Base-by-base conservation (phyloP, 2,329 filamentous ascomycete species). In the Raffaelea albimanens region DNA sequence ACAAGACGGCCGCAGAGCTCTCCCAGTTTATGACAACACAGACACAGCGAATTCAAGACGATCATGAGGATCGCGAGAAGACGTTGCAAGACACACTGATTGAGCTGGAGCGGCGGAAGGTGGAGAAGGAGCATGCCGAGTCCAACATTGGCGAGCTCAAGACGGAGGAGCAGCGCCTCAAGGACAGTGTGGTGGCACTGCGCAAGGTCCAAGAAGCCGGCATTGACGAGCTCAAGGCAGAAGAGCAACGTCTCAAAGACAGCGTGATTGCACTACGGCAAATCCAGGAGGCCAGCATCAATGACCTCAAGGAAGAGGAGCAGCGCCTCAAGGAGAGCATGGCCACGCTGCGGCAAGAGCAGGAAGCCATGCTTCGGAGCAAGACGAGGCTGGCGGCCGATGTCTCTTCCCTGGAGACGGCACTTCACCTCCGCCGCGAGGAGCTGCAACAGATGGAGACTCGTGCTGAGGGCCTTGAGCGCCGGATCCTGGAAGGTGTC, bases 361-460 rank as follows among this genome's bases (percentile, higher is more conserved):
- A 87, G 51, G 88, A 95, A 50, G 79, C 80, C 44, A 71, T 97
- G 47, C 73, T 76, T 13, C 76, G 82, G 49, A 86, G 94, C 59
- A 95, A 90, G 70, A 81, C 82, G 41, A 80, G 83, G 48, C 72
- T 96, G 23, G 81, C 81, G 10, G 88, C 87, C 21, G 90, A 98
- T 56, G 83, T 98, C 1, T 90, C 89, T 5, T 87, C 88, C 9
- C 76, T 98, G 2, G 88, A 97, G 62, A 97, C 88, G 9, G 91
- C 93, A 1, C 76, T 97, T 25, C 80, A 84, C 18, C 82, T 97
- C 48, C 85, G 93, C 47, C 85, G 87, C 40, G 91, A 97, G 56
- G 93, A 97, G 67, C 79, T 98, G 50, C 81, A 87, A 41, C 76
- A 85, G 22, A 96, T 98, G 86, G 91, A 97, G 62, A 72, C 77